A percentile compares a stretch with the other conserved stretches of the same genome.
phyloP scores from a whole-genome alignment of 495 filamentous ascomycete genomes.

The Paragyromitra xinjiangensis region DNA sequence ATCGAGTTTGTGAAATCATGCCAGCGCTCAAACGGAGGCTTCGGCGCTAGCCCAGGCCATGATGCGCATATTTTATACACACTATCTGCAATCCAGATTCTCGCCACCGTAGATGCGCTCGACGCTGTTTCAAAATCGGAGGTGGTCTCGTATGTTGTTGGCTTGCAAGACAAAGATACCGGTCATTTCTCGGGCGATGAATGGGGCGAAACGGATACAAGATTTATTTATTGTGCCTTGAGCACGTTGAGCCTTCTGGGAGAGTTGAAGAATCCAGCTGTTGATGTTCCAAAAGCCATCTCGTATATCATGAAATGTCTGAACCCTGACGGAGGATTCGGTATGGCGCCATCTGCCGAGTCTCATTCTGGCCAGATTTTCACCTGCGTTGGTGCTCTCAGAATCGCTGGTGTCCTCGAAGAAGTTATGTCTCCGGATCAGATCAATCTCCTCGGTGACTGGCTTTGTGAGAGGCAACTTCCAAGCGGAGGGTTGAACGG shows the following conservation, averaged over 20 bases:
- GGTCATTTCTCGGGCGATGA: slow-evolving; percentile 92
- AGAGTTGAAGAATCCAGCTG: slow-evolving; percentile 65
- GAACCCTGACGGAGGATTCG: slow-evolving; percentile 94
- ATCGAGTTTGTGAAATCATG: slow-evolving; percentile 93
- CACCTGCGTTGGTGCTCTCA: slow-evolving; percentile 88
- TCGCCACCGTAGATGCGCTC: slow-evolving; percentile 83
- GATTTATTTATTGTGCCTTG: slow-evolving; percentile 88
- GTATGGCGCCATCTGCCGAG: slow-evolving; percentile 85
- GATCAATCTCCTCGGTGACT: slow-evolving; percentile 82
- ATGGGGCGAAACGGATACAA: slow-evolving; percentile 95
- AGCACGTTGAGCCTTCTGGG: slow-evolving; percentile 85
- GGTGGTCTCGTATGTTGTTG: slow-evolving; percentile 66
- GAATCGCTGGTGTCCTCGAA: slow-evolving; percentile 76
- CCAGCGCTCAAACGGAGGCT: slow-evolving; percentile 72
- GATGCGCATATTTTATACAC: slow-evolving; percentile 97
- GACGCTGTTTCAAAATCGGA: slow-evolving; percentile 73
- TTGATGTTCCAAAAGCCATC: slow-evolving; percentile 82
- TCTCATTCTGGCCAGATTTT: slow-evolving; percentile 93
- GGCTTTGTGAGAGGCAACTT: slow-evolving; percentile 92
- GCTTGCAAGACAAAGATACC: slow-evolving; percentile 78
- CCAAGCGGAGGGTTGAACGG: slow-evolving; percentile 90
- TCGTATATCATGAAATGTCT: slow-evolving; percentile 78
- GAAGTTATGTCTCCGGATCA: slow-evolving; percentile 64
- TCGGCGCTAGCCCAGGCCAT: slow-evolving; percentile 91
- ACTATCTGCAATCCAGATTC: slow-evolving; percentile 89